Conservation (phyloP, 2,329 filamentous ascomycete genomes). For the Trematosphaeria pertusa region DNA sequence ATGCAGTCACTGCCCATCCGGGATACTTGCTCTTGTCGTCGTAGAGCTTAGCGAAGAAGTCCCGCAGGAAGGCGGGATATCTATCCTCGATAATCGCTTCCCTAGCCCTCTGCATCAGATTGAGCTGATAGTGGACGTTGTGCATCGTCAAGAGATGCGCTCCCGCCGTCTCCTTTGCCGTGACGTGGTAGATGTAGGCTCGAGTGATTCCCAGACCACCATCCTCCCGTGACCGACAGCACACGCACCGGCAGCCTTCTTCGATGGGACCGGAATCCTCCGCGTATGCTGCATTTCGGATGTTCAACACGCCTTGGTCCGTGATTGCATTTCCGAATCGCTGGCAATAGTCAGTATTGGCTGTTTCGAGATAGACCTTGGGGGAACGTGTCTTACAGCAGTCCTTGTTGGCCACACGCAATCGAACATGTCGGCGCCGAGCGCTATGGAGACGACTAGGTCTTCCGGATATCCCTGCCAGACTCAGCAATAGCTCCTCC, state of each 20-base stretch:
- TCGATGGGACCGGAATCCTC: slow-evolving; percentile 86
- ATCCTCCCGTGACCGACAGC: slow-evolving; percentile 71
- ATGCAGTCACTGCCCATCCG: slow-evolving; percentile 80
- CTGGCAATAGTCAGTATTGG: slow-evolving; percentile 33
- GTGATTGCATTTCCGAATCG: slow-evolving; percentile 96
- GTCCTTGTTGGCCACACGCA: slow-evolving; percentile 98
- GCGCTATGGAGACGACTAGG: slow-evolving; percentile 87
- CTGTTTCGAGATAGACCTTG: background rate
- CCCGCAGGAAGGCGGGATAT: slow-evolving; percentile 77
- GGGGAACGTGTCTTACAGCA: slow-evolving; percentile 60
- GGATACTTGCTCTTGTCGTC: slow-evolving; percentile 72
- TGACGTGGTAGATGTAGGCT: slow-evolving; percentile 90
- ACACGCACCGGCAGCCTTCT: slow-evolving; percentile 78
- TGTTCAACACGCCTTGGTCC: slow-evolving; percentile 78
- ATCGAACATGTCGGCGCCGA: slow-evolving; percentile 99
- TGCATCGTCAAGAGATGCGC: slow-evolving; percentile 89
- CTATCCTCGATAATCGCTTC: slow-evolving; percentile 80
- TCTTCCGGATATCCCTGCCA: slow-evolving; percentile 88
- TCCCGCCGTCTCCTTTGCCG: slow-evolving; percentile 92
- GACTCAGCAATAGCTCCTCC: slow-evolving; percentile 23
- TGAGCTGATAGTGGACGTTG: slow-evolving; percentile 91
- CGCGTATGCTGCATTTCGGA: slow-evolving; percentile 77
- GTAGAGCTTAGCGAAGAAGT: slow-evolving; percentile 81
- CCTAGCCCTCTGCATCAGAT: slow-evolving; percentile 78
- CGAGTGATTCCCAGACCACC: slow-evolving; percentile 82